Evolutionary conservation across 768 basidiomycete genomes (phyloP), one percentile per base, ranked within the genome.

Genomic region (Psilocybe azurescens): DNA sequence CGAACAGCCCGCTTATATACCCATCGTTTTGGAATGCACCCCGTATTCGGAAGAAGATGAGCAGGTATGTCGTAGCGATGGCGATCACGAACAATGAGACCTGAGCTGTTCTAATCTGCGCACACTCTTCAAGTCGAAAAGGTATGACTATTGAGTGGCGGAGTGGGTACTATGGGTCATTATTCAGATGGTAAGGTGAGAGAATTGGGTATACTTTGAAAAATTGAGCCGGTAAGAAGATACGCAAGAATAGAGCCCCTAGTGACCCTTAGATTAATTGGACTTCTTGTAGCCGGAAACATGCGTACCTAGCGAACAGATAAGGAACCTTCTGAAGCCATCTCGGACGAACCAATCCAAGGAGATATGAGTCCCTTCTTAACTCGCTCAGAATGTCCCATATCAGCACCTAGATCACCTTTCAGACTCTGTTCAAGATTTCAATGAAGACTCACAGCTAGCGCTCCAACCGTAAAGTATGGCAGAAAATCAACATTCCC

Each of bases 41-140:
- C 3, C 54, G 39, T n/a, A 67, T 39, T 48, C 63, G 63, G 44
- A 44, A 46, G n/a, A 61, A 55, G 54, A 59, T 46, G 5, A 64
- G 41, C 2, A 60, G 20, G 13, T 54, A 41, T 13, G 63, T 64
- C n/a, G 51, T 28, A 5, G 58, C 39, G 3, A 51, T 39, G 5
- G 66, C 59, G 29, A 62, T 48, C 13, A 57, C 33, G 50, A 56
- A 62, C 6, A 64, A 38, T 11, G 44, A 16, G 6, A 30, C 39
- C 24, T 55, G 18, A 30, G 56, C 51, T 7, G 24, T 47, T 9
- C 44, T 46, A 3, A 41, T 58, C 10, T 49, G 32, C 7, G n/a
- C 28, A 24, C 66, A 67, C 4, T 16, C 36, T n/a, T 20, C 24
- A 24, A 24, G 24, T 24, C 24, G 16, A 39, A 29, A 14, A 33